phyloP scores from a whole-genome alignment of 1,284 basidiomycete genomes.

The Austropuccinia psidii region DNA sequence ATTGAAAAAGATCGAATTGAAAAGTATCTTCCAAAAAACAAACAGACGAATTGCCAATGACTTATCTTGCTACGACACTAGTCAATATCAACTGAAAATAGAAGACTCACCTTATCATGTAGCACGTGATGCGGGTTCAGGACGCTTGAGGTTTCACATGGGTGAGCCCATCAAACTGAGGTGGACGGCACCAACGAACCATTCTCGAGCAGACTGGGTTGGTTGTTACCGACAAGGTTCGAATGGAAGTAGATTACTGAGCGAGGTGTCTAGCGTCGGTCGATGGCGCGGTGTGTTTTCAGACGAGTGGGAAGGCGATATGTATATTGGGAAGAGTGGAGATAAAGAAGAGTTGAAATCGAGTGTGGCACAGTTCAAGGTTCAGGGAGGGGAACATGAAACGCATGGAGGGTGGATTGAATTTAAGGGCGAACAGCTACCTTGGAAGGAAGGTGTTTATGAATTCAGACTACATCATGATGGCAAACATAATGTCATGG shows the following conservation, averaged over 20 bases:
- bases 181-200: constrained; percentile 78
- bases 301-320: constrained; percentile 87
- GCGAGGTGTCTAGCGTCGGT: constrained; percentile 75
- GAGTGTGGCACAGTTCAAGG: constrained; percentile 39
- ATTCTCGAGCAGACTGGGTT: constrained; percentile 95
- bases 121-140: constrained; percentile 45
- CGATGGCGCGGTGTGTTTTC: constrained; percentile 86
- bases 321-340: constrained; percentile 55
- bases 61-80: constrained; percentile 65
- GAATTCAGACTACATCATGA: constrained; percentile 60
- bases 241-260: constrained; percentile 71
- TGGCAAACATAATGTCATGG: constrained; percentile 90
- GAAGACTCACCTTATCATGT: constrained; percentile 50
- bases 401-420: constrained; percentile 58
- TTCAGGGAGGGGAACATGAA: constrained; percentile 39
- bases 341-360: constrained; percentile 40
- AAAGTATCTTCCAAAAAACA: constrained; percentile 15
- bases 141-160: constrained; percentile 64
- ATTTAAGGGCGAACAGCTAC: constrained; percentile 69
- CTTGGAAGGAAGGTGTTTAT: constrained; percentile 78
- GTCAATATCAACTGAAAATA: constrained; percentile 66
- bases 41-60: constrained; percentile 70
- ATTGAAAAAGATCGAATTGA: neutral
- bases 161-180: constrained; percentile 78
- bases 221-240: constrained; percentile 87